A percentile compares a stretch with the other conserved stretches of the same genome.
Evolutionary conservation across 2,329 filamentous ascomycete species (phyloP).

Genomic region (Fusarium falciforme): DNA sequence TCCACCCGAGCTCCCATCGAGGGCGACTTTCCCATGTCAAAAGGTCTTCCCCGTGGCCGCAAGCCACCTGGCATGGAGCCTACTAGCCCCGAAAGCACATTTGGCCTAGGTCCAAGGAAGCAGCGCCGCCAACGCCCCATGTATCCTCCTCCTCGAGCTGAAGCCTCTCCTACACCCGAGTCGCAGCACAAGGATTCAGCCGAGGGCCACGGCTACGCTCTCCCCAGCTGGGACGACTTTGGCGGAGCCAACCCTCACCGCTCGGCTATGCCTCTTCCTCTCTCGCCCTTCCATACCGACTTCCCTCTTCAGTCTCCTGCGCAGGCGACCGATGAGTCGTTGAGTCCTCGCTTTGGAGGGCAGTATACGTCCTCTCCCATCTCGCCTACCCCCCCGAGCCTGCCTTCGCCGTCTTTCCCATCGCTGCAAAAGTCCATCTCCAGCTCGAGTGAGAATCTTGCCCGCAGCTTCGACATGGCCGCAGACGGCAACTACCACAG

Average conservation of each 20-base stretch:
- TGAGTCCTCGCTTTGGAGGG: slow-evolving; percentile 26
- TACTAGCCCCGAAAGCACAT: neutral
- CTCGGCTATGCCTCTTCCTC: slow-evolving; percentile 51
- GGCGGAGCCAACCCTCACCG: slow-evolving; percentile 44
- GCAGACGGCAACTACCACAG: slow-evolving; percentile 18
- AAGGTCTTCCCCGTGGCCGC: slow-evolving; percentile 52
- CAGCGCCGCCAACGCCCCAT: slow-evolving; percentile 37
- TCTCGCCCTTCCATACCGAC: slow-evolving; percentile 43
- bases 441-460: slow-evolving; percentile 46
- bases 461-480: slow-evolving; percentile 46
- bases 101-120: slow-evolving; percentile 31
- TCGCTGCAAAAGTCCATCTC: slow-evolving; percentile 51
- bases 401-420: slow-evolving; percentile 52
- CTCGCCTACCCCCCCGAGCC: slow-evolving; percentile 45
- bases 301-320: slow-evolving; percentile 22
- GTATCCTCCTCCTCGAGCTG: slow-evolving; percentile 35
- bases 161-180: slow-evolving; percentile 7
- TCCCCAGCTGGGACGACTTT: slow-evolving; percentile 46
- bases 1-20: slow-evolving; percentile 41
- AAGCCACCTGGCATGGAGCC: slow-evolving; percentile 28
- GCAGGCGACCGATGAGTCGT: slow-evolving; percentile 5
- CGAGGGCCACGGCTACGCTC: slow-evolving; percentile 23
- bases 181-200: slow-evolving; percentile 7
- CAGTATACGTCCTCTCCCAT: slow-evolving; percentile 44
- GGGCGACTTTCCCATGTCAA: slow-evolving; percentile 49